Conservation (phyloP, 1,139 yeast genomes). For the Yamadazyma membranifaciens region DNA sequence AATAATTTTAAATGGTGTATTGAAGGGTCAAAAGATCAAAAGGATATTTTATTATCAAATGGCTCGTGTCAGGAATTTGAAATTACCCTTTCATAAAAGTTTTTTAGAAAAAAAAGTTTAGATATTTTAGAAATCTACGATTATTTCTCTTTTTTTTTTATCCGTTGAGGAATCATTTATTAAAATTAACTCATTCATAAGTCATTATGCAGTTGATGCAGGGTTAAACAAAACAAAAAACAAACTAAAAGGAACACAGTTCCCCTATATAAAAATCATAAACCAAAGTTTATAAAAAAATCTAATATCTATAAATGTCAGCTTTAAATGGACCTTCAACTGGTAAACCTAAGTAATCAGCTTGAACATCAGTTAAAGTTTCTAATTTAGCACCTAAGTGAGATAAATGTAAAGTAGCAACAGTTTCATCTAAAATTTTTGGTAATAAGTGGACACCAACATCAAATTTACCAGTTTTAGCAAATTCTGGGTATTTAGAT, state of each 20-base stretch:
- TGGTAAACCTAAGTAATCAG: constrained; percentile 94
- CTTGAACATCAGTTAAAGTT: constrained; percentile 74
- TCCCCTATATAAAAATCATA: constrained; percentile 4
- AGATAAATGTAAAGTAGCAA: constrained; percentile 94
- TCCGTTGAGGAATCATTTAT: constrained; percentile 44
- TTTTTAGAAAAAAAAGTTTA: constrained; percentile 1
- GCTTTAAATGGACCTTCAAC: constrained; percentile 97
- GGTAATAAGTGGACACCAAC: constrained; percentile 97
- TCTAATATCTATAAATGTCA: constrained; percentile 95
- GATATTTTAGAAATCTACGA: neutral
- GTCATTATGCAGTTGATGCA: constrained; percentile 53
- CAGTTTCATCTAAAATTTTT: constrained; percentile 98
- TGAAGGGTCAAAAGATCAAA: constrained; percentile 52
- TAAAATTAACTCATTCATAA: constrained; percentile 20
- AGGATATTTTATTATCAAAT: constrained; percentile 50
- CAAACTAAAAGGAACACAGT: constrained; percentile 12
- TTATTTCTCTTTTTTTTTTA: constrained; percentile 61
- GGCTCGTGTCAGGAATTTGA: constrained; percentile 29
- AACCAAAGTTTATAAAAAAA: constrained; percentile 1
- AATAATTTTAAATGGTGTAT: constrained; percentile 64
- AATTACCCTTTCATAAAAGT: constrained; percentile 2
- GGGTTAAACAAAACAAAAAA: constrained; percentile 22
- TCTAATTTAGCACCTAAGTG: constrained; percentile 94
- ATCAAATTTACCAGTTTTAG: constrained; percentile 87
- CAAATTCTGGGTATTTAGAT: constrained; percentile 80